Percentiles rank a stretch among this genome's conserved stretches.
Conservation (phyloP, 2,329 filamentous ascomycete genomes). For the Phialophora expanda region DNA sequence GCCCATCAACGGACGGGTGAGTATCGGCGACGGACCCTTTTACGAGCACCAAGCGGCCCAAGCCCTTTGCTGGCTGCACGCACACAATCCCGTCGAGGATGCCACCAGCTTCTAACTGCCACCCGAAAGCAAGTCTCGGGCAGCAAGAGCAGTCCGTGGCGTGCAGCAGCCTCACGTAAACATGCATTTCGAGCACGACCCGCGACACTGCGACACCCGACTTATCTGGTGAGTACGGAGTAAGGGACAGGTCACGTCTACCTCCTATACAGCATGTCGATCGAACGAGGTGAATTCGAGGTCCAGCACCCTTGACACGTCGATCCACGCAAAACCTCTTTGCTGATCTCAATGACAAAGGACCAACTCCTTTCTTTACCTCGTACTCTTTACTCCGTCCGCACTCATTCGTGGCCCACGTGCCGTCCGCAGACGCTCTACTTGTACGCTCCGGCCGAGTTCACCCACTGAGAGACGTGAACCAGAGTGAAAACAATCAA, state of each 20-base stretch:
- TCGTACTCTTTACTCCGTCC: not conserved
- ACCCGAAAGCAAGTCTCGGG: not conserved
- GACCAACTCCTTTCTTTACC: not conserved
- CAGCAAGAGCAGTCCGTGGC: not conserved
- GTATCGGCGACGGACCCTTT: not conserved
- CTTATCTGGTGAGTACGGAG: not conserved
- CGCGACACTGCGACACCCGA: not conserved
- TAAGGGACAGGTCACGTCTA: not conserved
- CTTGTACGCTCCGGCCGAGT: not conserved
- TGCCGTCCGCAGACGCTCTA: not conserved
- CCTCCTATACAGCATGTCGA: not conserved
- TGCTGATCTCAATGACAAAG: not conserved
- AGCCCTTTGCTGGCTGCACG: not conserved
- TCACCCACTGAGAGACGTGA: not conserved
- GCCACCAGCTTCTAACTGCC: not conserved
- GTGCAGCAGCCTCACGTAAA: not conserved
- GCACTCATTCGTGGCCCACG: not conserved
- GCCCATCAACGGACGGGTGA: not conserved
- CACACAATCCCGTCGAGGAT: not conserved
- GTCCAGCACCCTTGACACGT: not conserved
- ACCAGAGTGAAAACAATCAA: not conserved
- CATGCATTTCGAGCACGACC: not conserved
- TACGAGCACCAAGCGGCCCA: not conserved
- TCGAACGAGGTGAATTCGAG: not conserved
- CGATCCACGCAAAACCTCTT: not conserved